phyloP scores from a whole-genome alignment of 2,329 filamentous ascomycete species.

The Alternaria triticina region DNA sequence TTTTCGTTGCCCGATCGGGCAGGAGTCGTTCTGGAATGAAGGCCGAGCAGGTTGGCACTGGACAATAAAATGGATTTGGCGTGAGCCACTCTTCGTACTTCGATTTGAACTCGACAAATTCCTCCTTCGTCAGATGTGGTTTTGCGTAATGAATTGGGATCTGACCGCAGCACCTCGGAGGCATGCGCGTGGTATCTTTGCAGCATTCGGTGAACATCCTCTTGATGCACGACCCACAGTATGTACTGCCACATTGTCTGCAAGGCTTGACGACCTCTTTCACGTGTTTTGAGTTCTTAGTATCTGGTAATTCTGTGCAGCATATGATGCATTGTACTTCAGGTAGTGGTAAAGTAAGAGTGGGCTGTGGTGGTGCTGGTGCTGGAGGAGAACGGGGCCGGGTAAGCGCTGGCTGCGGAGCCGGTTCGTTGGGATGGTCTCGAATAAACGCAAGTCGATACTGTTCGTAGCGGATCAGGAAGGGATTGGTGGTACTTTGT shows the following conservation, averaged over 20 bases:
- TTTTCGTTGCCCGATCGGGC: constrained; percentile 6
- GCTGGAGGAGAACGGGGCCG: neutral
- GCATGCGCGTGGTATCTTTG: constrained; percentile 51
- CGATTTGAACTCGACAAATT: constrained; percentile 46
- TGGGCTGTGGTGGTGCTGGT: neutral
- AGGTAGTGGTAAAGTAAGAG: neutral
- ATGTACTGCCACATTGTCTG: constrained; percentile 35
- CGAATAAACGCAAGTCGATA: constrained; percentile 16
- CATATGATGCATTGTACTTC: constrained; percentile 33
- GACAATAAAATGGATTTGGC: constrained; percentile 57
- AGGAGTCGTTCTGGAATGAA: constrained; percentile 51
- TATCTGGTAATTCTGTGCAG: constrained; percentile 13
- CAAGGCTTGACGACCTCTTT: constrained; percentile 38
- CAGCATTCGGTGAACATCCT: constrained; percentile 52
- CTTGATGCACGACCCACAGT: constrained; percentile 49
- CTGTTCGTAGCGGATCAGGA: constrained; percentile 11
- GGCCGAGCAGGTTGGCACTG: constrained; percentile 55
- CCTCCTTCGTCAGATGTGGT: constrained; percentile 43
- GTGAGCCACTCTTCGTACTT: constrained; percentile 59
- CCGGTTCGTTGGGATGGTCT: neutral
- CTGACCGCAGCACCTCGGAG: constrained; percentile 54
- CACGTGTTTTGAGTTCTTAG: constrained; percentile 6
- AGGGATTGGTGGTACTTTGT: neutral
- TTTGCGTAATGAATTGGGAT: constrained; percentile 53
- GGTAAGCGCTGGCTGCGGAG: neutral